Evolutionary conservation across 2,329 filamentous ascomycete genomes (phyloP).

Genomic region (Grosmannia serpens): DNA sequence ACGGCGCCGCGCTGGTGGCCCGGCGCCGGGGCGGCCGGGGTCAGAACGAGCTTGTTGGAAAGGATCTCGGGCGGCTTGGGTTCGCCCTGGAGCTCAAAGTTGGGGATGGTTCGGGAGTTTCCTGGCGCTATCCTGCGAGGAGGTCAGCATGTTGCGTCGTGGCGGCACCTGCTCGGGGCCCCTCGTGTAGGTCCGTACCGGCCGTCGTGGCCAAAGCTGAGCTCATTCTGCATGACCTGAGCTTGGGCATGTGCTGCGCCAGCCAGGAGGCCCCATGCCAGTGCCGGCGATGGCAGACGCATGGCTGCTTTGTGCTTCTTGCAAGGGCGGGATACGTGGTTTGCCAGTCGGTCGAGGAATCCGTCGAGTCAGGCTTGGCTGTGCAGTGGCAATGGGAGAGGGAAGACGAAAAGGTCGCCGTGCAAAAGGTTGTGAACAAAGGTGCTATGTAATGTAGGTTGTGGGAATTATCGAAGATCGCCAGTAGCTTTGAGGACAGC

Average conservation of each 20-base stretch:
- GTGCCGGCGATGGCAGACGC: slow-evolving; percentile 8
- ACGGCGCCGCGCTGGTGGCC: slow-evolving; percentile 75
- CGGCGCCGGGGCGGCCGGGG: slow-evolving; percentile 69
- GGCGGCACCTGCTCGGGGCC: too few relatives aligned
- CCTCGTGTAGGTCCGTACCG: slow-evolving; percentile 31
- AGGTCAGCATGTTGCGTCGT: not conserved
- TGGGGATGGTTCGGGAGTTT: slow-evolving; percentile 37
- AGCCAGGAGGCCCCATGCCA: slow-evolving; percentile 13
- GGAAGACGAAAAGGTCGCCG: not conserved
- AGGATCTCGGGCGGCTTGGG: slow-evolving; percentile 51
- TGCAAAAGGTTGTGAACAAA: not conserved
- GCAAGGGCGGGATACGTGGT: not conserved
- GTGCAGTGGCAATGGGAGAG: not conserved
- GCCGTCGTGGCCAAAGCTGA: slow-evolving; percentile 65
- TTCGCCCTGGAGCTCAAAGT: slow-evolving; percentile 43
- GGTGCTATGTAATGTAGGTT: too few relatives aligned
- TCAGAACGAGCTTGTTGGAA: slow-evolving; percentile 86
- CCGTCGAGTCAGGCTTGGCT: not conserved
- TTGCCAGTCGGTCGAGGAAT: too few relatives aligned
- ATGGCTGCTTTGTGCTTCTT: slow-evolving; percentile 3
- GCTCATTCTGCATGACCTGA: slow-evolving; percentile 56
- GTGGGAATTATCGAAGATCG: not conserved
- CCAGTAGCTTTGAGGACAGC: slow-evolving; percentile 9
- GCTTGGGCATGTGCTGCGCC: slow-evolving; percentile 47
- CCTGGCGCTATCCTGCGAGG: slow-evolving; percentile 51